Base-by-base conservation (phyloP, 2,329 filamentous ascomycete species). In the Trichoderma lentiforme region DNA sequence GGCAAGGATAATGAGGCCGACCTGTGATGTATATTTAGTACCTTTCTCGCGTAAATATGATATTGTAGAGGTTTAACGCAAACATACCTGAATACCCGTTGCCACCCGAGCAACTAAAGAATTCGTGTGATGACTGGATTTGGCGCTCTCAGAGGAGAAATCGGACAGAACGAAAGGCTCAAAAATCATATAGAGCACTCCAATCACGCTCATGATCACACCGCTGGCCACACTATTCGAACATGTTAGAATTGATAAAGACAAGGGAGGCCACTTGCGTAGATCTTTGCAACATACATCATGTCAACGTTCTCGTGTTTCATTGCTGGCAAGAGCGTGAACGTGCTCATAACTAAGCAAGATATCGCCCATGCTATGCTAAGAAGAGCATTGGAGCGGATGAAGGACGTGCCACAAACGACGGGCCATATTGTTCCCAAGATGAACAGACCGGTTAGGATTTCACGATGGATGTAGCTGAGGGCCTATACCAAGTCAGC, bases 381-480 rank as follows among this genome's bases (percentile, higher is more conserved):
- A 3, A 97, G 86, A 4, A 87, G 78, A 14, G 84, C 78, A 78
- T 98, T 91, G 30, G 87, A 82, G 67, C 83, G 86, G 9, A 98
- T 75, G 77, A 99, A 98, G 0, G 85, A 85, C 30, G 87, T 77
- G 0, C 96, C 95, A 75, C 96, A 92, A 0, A 90, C 84, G 0
- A 87, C 76, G 0, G 96, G 96, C 93, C 95, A 99, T 57, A 92
- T 85, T 1, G 91, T 88, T 4, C 89, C 94, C 4, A 95, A 75
- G 30, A 95, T 77, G 78, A 95, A 99, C 71, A 95, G 89, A 1
- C 89, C 83, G 0, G 95, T 97, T 76, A 97, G 91, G 28, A 98
- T 90, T 78, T 97, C 92, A 53, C 96, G 91, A 76, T 95, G 88
- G 71, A 97, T 97, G 80, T 99, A 99, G 65, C 94, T 95, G 82